Base-by-base conservation (phyloP, 805 yeast species). In the Metschnikowia cubensis region DNA sequence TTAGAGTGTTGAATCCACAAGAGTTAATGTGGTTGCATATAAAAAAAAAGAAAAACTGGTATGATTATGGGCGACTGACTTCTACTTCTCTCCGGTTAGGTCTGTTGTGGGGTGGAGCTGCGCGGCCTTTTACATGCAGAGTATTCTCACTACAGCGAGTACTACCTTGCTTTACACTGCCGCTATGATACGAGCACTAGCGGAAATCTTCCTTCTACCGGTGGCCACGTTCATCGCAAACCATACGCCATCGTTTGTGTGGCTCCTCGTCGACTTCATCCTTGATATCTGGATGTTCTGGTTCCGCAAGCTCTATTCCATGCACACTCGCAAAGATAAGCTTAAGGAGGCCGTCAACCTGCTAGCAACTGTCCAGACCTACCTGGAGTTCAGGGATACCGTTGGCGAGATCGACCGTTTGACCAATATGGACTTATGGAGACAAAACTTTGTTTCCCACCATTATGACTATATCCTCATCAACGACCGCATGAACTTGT, bases 401-500 rank as follows among this genome's bases (percentile, higher is more conserved):
- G 75, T 74, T 36, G 56, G 67, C 35, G 77, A 81, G 37, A 83
- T 81, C 41, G 83, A 61, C 69, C 77, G 75, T 47, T 55, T 70
- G 42, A 73, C 78, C 2, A 68, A 68, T 52, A 68, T 70, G 70
- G 76, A 73, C 51, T 58, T 73, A 48, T 74, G 95, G 96, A 75
- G 97, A 51, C 87, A 89, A 54, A 89, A 90, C 62, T 89, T 91
- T 57, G 82, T 84, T 31, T 85, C 92, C 35, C 78, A 78, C 52
- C 82, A 85, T 58, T 92, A 90, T 62, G 98, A 92, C 66, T 94
- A 89, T 65, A 74, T 83, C 35, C 75, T 95, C 36, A 88, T 94
- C 2, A 79, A 87, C 37, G 90, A 87, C 49, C 76, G 97, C 49
- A 73, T 85, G 54, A 78, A 82, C 47, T 74, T 77, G 22, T 66